A percentile compares a stretch with the other conserved stretches of the same genome.
Evolutionary conservation across 2,329 filamentous ascomycete genomes (phyloP).

Genomic region (Hypoxylon sp.): DNA sequence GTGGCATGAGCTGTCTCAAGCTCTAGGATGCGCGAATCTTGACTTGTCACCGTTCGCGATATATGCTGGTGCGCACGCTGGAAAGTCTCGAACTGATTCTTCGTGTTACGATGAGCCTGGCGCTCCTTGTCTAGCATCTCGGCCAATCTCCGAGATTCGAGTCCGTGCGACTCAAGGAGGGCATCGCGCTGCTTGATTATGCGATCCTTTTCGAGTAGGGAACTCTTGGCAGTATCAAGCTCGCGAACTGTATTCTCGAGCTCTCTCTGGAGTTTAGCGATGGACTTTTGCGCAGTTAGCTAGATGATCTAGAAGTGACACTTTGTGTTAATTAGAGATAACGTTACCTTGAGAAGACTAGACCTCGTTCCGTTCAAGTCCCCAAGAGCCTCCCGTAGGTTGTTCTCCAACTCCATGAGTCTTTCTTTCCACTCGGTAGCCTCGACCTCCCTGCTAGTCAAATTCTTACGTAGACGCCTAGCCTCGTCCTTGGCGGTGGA

Average conservation of each 20-base stretch:
- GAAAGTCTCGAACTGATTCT: conserved; percentile 87
- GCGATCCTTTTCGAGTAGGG: conserved; percentile 90
- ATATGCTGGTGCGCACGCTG: conserved; percentile 91
- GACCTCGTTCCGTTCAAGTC: conserved; percentile 89
- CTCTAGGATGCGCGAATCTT: conserved; percentile 87
- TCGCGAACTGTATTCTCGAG: conserved; percentile 87
- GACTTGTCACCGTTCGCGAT: conserved; percentile 85
- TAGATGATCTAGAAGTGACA: conserved; percentile 4
- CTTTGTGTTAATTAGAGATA: background rate
- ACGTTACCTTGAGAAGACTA: conserved; percentile 81
- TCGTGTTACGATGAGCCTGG: conserved; percentile 85
- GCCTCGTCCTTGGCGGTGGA: conserved; percentile 88
- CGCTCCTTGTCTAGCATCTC: conserved; percentile 95
- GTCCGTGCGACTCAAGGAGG: conserved; percentile 87
- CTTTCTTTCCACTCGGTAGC: conserved; percentile 92
- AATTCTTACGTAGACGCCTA: conserved; percentile 83
- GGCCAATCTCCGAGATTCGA: conserved; percentile 86
- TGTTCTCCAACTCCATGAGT: conserved; percentile 89
- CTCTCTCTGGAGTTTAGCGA: conserved; percentile 89
- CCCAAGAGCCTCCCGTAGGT: conserved; percentile 86
- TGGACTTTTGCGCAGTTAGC: conserved; percentile 68
- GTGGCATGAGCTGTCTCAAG: conserved; percentile 84
- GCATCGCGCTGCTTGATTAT: conserved; percentile 91
- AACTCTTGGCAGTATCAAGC: conserved; percentile 81
- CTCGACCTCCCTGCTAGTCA: conserved; percentile 88